Conservation (phyloP, 1,284 basidiomycete genomes). For the Fistulinella cinereoalba region DNA sequence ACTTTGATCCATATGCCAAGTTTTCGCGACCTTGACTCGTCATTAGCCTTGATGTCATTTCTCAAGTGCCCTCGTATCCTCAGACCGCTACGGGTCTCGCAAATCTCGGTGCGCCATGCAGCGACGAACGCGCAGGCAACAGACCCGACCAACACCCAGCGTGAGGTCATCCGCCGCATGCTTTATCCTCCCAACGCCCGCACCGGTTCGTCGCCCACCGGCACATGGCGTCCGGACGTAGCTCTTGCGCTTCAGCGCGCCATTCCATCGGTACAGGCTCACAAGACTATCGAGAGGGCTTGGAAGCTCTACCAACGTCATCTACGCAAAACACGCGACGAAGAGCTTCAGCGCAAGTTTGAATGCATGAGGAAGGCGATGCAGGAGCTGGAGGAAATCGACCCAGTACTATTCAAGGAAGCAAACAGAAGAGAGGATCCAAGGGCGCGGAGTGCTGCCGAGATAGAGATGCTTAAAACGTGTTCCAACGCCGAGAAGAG, state of each 20-base stretch:
- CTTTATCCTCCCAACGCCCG: conserved; percentile 78
- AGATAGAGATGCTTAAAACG: conserved; percentile 58
- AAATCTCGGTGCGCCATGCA: conserved; percentile 40
- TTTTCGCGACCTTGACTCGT: not conserved
- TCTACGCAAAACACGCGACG: conserved; percentile 63
- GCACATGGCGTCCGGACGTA: conserved; percentile 78
- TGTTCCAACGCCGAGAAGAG: conserved; percentile 66
- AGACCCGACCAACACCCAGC: conserved; percentile 53
- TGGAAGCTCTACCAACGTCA: conserved; percentile 83
- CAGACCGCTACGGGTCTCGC: conserved; percentile 33
- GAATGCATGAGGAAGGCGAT: conserved; percentile 77
- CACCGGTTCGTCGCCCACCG: conserved; percentile 68
- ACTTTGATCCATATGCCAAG: too few species aligned
- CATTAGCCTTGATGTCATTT: conserved; percentile 17
- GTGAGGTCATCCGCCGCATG: conserved; percentile 70
- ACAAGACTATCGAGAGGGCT: conserved; percentile 91
- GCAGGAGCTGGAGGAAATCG: conserved; percentile 70
- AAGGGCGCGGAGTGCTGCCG: conserved; percentile 54
- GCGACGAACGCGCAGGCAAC: conserved; percentile 22
- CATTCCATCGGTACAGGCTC: conserved; percentile 82
- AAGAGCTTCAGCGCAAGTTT: conserved; percentile 70
- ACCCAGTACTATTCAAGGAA: conserved; percentile 64
- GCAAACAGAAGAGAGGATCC: conserved; percentile 79
- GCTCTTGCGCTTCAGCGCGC: conserved; percentile 67
- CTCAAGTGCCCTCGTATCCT: conserved; percentile 21